These are phyloP conservation scores for Camelina neglecta DNA, from an alignment of 345 rosid genomes.

Conservation along the genomic window DNA sequence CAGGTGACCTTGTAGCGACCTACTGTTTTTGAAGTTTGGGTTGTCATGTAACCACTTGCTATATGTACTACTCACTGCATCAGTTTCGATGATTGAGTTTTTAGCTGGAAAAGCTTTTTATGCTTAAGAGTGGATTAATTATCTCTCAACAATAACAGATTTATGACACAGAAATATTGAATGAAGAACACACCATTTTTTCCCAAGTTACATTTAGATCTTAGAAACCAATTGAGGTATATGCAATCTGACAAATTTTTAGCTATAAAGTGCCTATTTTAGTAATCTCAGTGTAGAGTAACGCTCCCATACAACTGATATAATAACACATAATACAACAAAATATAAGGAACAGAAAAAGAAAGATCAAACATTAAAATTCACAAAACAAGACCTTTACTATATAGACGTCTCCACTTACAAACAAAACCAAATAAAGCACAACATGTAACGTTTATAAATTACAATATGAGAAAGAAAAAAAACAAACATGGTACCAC, in stretches of 20 bases:
- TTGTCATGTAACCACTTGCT: conserved; percentile 23
- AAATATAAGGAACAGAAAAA: too few relatives aligned
- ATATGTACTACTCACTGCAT: conserved; percentile 2
- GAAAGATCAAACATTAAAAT: too few relatives aligned
- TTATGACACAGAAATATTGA: too few relatives aligned
- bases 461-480: background rate
- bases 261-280: too few relatives aligned
- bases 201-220: too few relatives aligned
- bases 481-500: conserved; percentile 28
- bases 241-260: too few relatives aligned
- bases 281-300: too few relatives aligned
- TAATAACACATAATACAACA: too few relatives aligned
- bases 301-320: too few relatives aligned
- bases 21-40: conserved; percentile 25
- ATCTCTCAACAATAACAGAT: too few relatives aligned
- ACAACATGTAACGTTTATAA: conserved; percentile 30
- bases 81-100: background rate
- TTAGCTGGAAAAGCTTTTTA: background rate
- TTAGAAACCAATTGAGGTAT: too few relatives aligned
- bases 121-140: background rate
- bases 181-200: too few relatives aligned
- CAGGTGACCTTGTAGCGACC: conserved; percentile 10
- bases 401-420: conserved; percentile 25
- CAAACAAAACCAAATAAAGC: conserved; percentile 6
- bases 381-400: conserved; percentile 10